These are phyloP conservation scores for Chytridium lagenaria DNA, from an alignment of 371 early-diverging fungal species.

Conservation along the genomic window DNA sequence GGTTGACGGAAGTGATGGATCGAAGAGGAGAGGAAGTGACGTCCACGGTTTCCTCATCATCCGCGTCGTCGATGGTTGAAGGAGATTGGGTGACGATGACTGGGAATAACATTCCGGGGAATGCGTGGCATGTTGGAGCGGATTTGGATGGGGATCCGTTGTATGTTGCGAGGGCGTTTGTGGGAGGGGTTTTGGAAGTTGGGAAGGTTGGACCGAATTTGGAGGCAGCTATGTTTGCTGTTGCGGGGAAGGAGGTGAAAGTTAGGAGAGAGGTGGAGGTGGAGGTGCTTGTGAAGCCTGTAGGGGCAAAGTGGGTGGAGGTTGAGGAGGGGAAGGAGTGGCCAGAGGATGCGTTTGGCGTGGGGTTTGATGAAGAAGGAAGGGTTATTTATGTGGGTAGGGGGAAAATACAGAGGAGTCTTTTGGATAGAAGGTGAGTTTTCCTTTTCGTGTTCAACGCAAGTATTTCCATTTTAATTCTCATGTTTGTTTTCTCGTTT, in stretches of 20 bases:
- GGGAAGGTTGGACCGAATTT: constrained; percentile 4
- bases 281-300: not conserved
- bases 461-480: not conserved
- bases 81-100: not conserved
- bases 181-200: not conserved
- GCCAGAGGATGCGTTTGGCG: not conserved
- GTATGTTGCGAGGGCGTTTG: constrained; percentile 7
- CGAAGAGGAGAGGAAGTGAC: not conserved
- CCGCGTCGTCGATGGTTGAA: not conserved
- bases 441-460: not conserved
- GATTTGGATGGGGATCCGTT: constrained; percentile 23
- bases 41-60: not conserved
- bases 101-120: not conserved
- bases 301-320: not conserved
- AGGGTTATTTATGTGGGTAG: not conserved
- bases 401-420: not conserved
- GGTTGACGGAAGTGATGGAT: not conserved
- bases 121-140: constrained; percentile 17
- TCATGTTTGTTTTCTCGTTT: too few relatives aligned
- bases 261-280: not conserved
- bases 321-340: not conserved
- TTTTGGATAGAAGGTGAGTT: not conserved
- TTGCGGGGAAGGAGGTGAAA: not conserved
- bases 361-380: constrained; percentile 6
- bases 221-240: not conserved